Evolutionary conservation across 2,329 filamentous ascomycete genomes (phyloP), one percentile per base, ranked within the genome.

Genomic region (Aspergillus ochraceus): DNA sequence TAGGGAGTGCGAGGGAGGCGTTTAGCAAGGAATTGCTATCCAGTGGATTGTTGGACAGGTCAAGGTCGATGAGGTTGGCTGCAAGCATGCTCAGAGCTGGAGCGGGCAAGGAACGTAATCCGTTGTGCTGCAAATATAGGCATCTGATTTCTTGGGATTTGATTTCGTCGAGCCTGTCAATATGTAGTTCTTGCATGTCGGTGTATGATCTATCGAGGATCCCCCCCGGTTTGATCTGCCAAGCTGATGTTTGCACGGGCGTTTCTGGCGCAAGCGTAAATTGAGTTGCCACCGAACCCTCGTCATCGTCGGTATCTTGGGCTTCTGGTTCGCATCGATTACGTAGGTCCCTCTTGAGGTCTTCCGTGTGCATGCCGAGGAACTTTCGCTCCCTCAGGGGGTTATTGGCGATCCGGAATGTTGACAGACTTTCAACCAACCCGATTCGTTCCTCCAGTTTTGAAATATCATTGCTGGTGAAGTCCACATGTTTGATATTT

Each of bases 381-480:
- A 95, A 92, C 72, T 92, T 97, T 72, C 90, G 92, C 72, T 97
- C 92, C 14, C 90, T 84, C 14, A 99, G 79, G 0, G 95, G 95
- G 69, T 99, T 99, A n/a, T 92, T 92, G 49, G 88, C 88, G 32
- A 99, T 81, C 4, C 88, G 87, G 47, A 98, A 84, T 71, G 88
- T 88, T 20, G 87, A 83, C 10, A 99, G 79, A 49, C 78, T 87
- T 6, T 91, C 86, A 92, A 98, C 97, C 26, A 86, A 80, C 5
- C 89, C 90, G 59, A 98, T 86, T 64, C 87, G 88, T 0, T 91
- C 84, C 30, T 95, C 90, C 8, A 99, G 75, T 12, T 85, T 80
- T 2, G 86, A 86, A 52, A 99, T 86, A 64, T 95, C 87, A 70
- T 99, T 99, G 66, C 89, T 88, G 0, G 90, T 90, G 65, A 98